phyloP scores from a whole-genome alignment of 2,329 filamentous ascomycete species.

The Fusarium sp. region DNA sequence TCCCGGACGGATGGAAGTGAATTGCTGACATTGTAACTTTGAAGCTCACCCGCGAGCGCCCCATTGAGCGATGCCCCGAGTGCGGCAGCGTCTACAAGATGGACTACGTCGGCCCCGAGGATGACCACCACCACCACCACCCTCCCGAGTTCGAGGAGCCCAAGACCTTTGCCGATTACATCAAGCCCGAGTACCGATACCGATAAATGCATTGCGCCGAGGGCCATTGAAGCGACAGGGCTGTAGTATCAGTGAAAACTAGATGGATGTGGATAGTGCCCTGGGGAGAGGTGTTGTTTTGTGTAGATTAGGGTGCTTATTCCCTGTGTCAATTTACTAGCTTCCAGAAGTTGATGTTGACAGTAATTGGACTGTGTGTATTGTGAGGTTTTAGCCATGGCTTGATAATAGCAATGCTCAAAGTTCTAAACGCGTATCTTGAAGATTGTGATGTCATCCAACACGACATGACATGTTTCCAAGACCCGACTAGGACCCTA shows the following conservation, averaged over 20 bases:
- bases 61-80: conserved; percentile 94
- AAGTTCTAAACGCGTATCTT: not conserved
- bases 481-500: not conserved
- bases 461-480: not conserved
- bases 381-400: not conserved
- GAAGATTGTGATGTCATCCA: conserved; percentile 32
- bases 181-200: conserved; percentile 96
- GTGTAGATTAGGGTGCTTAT: conserved; percentile 58
- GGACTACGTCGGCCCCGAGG: conserved; percentile 90
- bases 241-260: conserved; percentile 44
- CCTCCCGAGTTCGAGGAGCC: conserved; percentile 80
- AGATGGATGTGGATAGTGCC: conserved; percentile 38
- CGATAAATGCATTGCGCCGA: conserved; percentile 51
- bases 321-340: conserved; percentile 52
- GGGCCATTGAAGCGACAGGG: conserved; percentile 21
- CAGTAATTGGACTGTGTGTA: conserved; percentile 15
- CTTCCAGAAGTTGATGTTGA: conserved; percentile 46
- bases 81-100: conserved; percentile 98
- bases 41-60: conserved; percentile 87
- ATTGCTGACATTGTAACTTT: conserved; percentile 23
- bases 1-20: conserved; percentile 27
- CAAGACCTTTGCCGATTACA: conserved; percentile 96
- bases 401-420: conserved; percentile 6
- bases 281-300: conserved; percentile 42
- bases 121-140: conserved; percentile 74